A percentile compares a stretch with the other conserved stretches of the same genome.
phyloP scores from a whole-genome alignment of 1,284 basidiomycete species.

The Anthracocystis panici-leucophaei region DNA sequence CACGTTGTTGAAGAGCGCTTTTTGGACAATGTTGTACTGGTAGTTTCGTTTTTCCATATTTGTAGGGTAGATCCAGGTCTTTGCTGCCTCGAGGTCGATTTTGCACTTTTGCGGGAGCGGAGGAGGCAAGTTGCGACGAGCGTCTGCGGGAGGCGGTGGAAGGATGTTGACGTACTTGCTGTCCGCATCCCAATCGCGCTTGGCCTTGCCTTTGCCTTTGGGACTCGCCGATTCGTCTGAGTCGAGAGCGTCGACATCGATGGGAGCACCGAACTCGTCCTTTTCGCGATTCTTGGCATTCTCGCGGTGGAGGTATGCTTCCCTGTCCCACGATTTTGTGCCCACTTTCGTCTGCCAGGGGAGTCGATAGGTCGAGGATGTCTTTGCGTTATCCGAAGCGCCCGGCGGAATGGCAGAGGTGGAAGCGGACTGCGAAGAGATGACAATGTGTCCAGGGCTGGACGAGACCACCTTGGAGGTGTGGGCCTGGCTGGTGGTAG shows the following conservation, averaged over 20 bases:
- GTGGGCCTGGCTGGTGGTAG: conserved; percentile 12
- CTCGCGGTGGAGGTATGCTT: conserved; percentile 43
- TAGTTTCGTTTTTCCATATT: conserved; percentile 91
- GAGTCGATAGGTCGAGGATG: conserved; percentile 6
- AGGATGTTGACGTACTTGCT: conserved; percentile 21
- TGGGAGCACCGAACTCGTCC: conserved; percentile 19
- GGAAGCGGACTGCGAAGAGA: conserved; percentile 41
- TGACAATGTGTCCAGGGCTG: conserved; percentile 42
- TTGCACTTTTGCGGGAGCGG: conserved; percentile 59
- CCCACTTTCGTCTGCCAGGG: conserved; percentile 32
- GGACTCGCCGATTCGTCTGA: conserved; percentile 8
- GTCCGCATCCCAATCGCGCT: conserved; percentile 34
- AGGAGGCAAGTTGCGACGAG: conserved; percentile 18
- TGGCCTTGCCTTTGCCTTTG: conserved; percentile 12
- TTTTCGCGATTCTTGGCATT: conserved; percentile 41
- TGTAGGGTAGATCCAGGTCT: conserved; percentile 91
- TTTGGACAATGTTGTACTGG: conserved; percentile 91
- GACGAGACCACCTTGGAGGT: conserved; percentile 25
- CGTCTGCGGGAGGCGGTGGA: conserved; percentile 13
- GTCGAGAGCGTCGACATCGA: conserved; percentile 40
- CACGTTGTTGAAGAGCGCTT: conserved; percentile 90
- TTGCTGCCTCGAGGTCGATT: conserved; percentile 81
- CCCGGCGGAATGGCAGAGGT: background rate
- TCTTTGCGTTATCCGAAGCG: background rate
- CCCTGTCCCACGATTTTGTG: conserved; percentile 54